These are phyloP conservation scores for Xylaria curta DNA, from an alignment of 495 filamentous ascomycete species.

Conservation along the genomic window DNA sequence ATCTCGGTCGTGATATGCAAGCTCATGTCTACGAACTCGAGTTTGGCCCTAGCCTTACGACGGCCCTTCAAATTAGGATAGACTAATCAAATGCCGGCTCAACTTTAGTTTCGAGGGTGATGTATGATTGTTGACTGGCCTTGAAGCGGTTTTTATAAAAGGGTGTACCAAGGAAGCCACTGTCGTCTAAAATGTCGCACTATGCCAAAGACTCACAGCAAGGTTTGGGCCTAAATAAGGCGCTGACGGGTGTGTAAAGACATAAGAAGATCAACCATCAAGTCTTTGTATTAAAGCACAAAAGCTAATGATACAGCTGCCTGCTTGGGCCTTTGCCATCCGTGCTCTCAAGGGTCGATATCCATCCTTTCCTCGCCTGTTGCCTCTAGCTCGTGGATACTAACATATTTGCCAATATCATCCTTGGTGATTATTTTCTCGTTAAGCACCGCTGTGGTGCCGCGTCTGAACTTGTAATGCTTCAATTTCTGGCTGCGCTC, in stretches of 20 bases:
- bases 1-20: background rate
- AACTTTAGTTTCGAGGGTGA: background rate
- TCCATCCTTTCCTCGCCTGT: constrained; percentile 91
- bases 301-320: constrained; percentile 24
- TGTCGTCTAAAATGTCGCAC: background rate
- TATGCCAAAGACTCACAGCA: background rate
- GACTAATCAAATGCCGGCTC: background rate
- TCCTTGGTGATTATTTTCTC: constrained; percentile 91
- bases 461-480: constrained; percentile 87
- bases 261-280: background rate
- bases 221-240: background rate
- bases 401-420: constrained; percentile 94
- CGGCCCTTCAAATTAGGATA: background rate
- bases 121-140: background rate
- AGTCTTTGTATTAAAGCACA: constrained; percentile 25
- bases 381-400: constrained; percentile 79
- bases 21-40: background rate
- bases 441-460: constrained; percentile 91
- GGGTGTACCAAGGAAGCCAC: background rate
- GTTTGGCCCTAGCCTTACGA: background rate
- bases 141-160: background rate
- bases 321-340: constrained; percentile 8
- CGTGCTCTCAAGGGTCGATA: constrained; percentile 69
- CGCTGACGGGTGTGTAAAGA: background rate
- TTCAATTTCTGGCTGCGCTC: constrained; percentile 87